Base-by-base conservation (phyloP, 2,329 filamentous ascomycete species). In the Cladophialophora immunda region DNA sequence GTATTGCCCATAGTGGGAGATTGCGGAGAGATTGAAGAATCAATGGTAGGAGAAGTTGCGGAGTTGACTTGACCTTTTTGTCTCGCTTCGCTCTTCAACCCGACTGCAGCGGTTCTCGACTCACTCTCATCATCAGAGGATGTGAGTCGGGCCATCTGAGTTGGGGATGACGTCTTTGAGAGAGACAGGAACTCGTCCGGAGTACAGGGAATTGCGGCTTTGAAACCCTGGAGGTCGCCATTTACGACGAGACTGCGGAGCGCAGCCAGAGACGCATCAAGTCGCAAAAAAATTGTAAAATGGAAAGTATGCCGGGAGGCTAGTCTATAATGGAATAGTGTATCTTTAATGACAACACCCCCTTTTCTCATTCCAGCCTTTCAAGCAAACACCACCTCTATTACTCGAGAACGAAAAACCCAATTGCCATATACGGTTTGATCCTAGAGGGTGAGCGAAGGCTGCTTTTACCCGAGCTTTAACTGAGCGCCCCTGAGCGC, bases 31-130 rank as follows among this genome's bases (percentile, higher is more conserved):
- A 32, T 30, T 50, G 53, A 56, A 15, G 55, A 56, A 22, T 47
- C 17, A 56, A 53, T 25, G 32, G 45, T 41, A 60, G 22, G 32
- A 32, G 27, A 25, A 57, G 32, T 47, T 36, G 32, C 47, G 41
- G 59, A 29, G 55, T 57, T 22, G 50, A 65, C 63, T 68, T 61
- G 63, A 62, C 63, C 66, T 73, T 8, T 41, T 29, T 50, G 45
- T 38, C 54, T 64, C 15, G 47, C 22, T 29, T 52, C 30, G 19
- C 80, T 80, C 73, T 78, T 79, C 41, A 74, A 70, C 17, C 81
- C 81, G 27, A 84, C 75, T 2, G 78, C 76, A 54, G 80, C 80
- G 41, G 81, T 84, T 56, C 83, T 77, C 19, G 83, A 85, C 70
- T 85, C 78, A 62, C 70, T 70, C 47, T 69, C 72, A 25, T 71